Percentiles rank a stretch among this genome's conserved stretches.
phyloP scores from a whole-genome alignment of 208 protist species.

The Kentomonas sorsogonicus region DNA sequence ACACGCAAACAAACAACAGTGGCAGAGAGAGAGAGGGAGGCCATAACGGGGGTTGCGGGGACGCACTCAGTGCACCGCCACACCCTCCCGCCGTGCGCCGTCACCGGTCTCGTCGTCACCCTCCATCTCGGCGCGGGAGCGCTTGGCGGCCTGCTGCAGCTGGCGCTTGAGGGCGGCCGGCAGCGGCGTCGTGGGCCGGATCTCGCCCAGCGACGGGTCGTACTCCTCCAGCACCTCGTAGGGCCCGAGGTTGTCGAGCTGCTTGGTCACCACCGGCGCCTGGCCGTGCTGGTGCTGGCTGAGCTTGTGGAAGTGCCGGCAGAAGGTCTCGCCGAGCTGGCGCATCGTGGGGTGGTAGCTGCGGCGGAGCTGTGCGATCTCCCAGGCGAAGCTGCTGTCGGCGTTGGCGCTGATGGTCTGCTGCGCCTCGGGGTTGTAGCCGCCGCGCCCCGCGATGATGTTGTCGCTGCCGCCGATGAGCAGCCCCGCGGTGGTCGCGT shows the following conservation, averaged over 20 bases:
- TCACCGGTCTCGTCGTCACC: constrained; percentile 11
- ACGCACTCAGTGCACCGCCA: background rate
- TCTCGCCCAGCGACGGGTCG: constrained; percentile 74
- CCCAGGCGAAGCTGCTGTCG: constrained; percentile 88
- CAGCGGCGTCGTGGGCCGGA: constrained; percentile 60
- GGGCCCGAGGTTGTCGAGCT: constrained; percentile 79
- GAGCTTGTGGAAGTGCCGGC: constrained; percentile 77
- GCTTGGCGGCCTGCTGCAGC: constrained; percentile 16
- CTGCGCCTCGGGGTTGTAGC: constrained; percentile 78
- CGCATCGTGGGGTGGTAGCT: constrained; percentile 87
- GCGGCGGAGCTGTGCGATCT: constrained; percentile 58
- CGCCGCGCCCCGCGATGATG: constrained; percentile 74
- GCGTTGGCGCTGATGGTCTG: constrained; percentile 81
- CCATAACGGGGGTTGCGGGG: background rate
- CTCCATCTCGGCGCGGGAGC: constrained; percentile 7
- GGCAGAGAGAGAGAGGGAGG: background rate
- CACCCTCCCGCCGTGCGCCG: no score
- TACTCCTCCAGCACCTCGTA: constrained; percentile 90
- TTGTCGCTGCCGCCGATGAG: constrained; percentile 88
- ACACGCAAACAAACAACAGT: no score
- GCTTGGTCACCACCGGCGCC: constrained; percentile 78
- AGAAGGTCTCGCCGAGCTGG: constrained; percentile 72
- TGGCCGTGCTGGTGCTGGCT: constrained; percentile 81
- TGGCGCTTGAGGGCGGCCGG: constrained; percentile 36
- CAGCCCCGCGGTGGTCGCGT: constrained; percentile 71